Conservation (phyloP, 1,284 basidiomycete species). For the Ustilago cynodontis region DNA sequence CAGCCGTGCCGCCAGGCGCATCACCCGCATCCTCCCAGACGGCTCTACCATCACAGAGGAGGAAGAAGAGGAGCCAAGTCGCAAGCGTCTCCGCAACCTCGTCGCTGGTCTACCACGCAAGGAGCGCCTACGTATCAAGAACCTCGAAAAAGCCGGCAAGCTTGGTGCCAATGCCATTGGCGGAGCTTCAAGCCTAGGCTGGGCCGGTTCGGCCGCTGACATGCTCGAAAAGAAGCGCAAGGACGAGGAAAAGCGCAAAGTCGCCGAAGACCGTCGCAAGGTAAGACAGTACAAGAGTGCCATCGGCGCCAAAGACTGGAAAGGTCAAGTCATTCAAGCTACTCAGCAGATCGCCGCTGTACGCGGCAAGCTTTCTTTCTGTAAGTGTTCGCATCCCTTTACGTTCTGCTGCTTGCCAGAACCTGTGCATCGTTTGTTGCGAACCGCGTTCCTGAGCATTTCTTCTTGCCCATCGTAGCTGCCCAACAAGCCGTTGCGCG, state of each 20-base stretch:
- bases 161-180: slow-evolving; percentile 37
- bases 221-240: slow-evolving; percentile 69
- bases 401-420: slow-evolving; percentile 17
- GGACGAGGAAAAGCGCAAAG: slow-evolving; percentile 67
- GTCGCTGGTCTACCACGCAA: slow-evolving; percentile 62
- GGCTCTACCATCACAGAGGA: slow-evolving; percentile 47
- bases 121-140: slow-evolving; percentile 63
- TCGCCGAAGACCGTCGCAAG: slow-evolving; percentile 64
- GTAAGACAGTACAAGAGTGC: slow-evolving; percentile 61
- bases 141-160: slow-evolving; percentile 56
- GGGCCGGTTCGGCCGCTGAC: slow-evolving; percentile 69
- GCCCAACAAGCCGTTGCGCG: slow-evolving; percentile 64
- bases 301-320: slow-evolving; percentile 67
- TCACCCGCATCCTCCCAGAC: slow-evolving; percentile 50
- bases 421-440: slow-evolving; percentile 13
- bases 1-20: slow-evolving; percentile 37
- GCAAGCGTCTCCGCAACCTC: slow-evolving; percentile 65
- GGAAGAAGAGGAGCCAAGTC: slow-evolving; percentile 56
- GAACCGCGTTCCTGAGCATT: slow-evolving; percentile 40
- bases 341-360: slow-evolving; percentile 54
- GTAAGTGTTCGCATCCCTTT: slow-evolving; percentile 35
- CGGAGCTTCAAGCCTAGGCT: slow-evolving; percentile 50
- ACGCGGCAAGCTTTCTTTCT: slow-evolving; percentile 51
- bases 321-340: slow-evolving; percentile 49
- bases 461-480: slow-evolving; percentile 42